Conservation (phyloP, 371 early-diverging fungal genomes). For the Mucor saturninus region DNA sequence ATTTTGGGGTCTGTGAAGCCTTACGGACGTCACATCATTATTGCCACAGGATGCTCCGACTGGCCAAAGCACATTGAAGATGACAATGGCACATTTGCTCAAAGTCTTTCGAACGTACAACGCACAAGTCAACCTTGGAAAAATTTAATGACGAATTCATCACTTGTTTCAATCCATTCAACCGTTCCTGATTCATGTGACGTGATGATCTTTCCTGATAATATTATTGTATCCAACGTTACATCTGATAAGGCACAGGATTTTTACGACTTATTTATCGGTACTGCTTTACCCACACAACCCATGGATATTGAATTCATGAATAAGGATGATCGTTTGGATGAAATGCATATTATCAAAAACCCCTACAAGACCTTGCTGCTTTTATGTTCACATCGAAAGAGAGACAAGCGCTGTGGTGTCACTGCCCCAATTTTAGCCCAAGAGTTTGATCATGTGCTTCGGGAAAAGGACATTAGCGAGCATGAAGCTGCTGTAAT, state of each 20-base stretch:
- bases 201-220: constrained; percentile 45
- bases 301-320: constrained; percentile 17
- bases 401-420: constrained; percentile 78
- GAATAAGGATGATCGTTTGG: constrained; percentile 13
- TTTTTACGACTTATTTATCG: constrained; percentile 33
- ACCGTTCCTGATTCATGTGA: constrained; percentile 33
- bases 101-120: constrained; percentile 19
- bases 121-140: constrained; percentile 21
- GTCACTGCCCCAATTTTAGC: constrained; percentile 70
- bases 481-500: constrained; percentile 49
- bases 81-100: constrained; percentile 41
- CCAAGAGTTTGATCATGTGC: constrained; percentile 60
- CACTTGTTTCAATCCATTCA: constrained; percentile 28
- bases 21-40: constrained; percentile 66
- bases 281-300: constrained; percentile 21
- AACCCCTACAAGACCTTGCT: constrained; percentile 45
- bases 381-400: constrained; percentile 74
- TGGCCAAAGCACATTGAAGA: constrained; percentile 64
- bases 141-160: constrained; percentile 40
- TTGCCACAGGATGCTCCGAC: constrained; percentile 62
- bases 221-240: constrained; percentile 43
- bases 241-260: constrained; percentile 27
- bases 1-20: constrained; percentile 67
- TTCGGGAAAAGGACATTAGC: constrained; percentile 54
- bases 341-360: constrained; percentile 18